Percentiles rank a stretch among this genome's conserved stretches.
These are phyloP conservation scores for Gymnopus androsaceus DNA, from an alignment of 1,284 basidiomycete species.

Conservation along the genomic window DNA sequence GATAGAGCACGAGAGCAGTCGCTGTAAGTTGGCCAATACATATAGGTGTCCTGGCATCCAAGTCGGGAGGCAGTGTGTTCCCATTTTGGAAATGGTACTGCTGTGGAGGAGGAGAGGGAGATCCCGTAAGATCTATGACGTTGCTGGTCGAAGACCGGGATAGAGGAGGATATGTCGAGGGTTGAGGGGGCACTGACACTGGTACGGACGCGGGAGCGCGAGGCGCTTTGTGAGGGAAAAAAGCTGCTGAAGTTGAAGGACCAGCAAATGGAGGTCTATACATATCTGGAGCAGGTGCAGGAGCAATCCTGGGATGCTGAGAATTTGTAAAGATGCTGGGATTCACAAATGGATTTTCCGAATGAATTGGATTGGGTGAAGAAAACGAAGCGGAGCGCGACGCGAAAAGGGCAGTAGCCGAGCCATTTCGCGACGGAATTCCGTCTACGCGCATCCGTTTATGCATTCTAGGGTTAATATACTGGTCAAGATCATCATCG, in stretches of 20 bases:
- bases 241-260: slow-evolving; percentile 37
- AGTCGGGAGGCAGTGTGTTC: slow-evolving; percentile 45
- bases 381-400: slow-evolving; percentile 8
- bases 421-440: slow-evolving; percentile 4
- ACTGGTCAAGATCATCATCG: slow-evolving; percentile 32
- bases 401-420: slow-evolving; percentile 4
- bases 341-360: slow-evolving; percentile 1
- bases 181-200: slow-evolving; percentile 20
- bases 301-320: slow-evolving; percentile 13
- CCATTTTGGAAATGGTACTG: slow-evolving; percentile 23
- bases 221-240: slow-evolving; percentile 21
- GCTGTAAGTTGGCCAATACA: slow-evolving; percentile 87
- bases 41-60: slow-evolving; percentile 76
- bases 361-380: slow-evolving; percentile 7
- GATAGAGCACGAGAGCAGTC: slow-evolving; percentile 85
- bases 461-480: slow-evolving; percentile 31
- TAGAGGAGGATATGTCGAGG: slow-evolving; percentile 24
- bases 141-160: slow-evolving; percentile 38
- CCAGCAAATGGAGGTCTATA: slow-evolving; percentile 53
- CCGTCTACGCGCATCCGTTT: slow-evolving; percentile 45
- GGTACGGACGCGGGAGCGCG: slow-evolving; percentile 21
- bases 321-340: slow-evolving; percentile 15
- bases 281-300: slow-evolving; percentile 21
- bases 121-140: slow-evolving; percentile 76
- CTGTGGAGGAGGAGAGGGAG: slow-evolving; percentile 50